phyloP scores from a whole-genome alignment of 2,329 filamentous ascomycete species.

The Plenodomus tracheiphilus region DNA sequence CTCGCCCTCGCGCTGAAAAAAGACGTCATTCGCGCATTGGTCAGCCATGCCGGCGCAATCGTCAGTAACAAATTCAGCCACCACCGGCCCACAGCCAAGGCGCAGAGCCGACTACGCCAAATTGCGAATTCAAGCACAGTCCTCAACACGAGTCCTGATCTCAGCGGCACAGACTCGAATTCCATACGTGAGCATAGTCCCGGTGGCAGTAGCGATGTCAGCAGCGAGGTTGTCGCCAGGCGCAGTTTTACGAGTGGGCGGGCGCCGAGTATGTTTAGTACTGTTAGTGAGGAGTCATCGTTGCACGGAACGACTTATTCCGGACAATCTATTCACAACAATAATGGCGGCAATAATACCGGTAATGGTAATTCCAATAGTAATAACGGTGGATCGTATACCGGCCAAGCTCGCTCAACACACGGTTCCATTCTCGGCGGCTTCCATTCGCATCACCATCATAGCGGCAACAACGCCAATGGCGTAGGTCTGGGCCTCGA shows the following conservation, averaged over 20 bases:
- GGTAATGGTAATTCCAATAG: too few species aligned
- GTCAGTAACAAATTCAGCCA: slow-evolving; percentile 96
- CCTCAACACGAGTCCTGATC: slow-evolving; percentile 45
- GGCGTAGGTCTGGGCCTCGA: slow-evolving; percentile 21
- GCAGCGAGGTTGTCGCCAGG: slow-evolving; percentile 24
- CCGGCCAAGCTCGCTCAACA: slow-evolving; percentile 18
- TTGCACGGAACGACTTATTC: slow-evolving; percentile 10
- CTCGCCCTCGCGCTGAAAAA: slow-evolving; percentile 91
- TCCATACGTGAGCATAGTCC: slow-evolving; percentile 38
- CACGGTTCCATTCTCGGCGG: slow-evolving; percentile 32
- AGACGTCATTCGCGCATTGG: slow-evolving; percentile 88
- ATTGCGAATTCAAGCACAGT: slow-evolving; percentile 78
- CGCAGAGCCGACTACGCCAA: slow-evolving; percentile 78
- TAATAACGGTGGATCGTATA: too few species aligned
- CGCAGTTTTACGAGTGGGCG: slow-evolving; percentile 39
- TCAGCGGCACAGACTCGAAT: slow-evolving; percentile 36
- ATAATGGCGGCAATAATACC: not conserved
- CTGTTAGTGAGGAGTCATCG: slow-evolving; percentile 35
- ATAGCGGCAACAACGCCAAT: slow-evolving; percentile 10
- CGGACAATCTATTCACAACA: not conserved
- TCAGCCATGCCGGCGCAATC: slow-evolving; percentile 93
- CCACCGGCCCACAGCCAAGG: slow-evolving; percentile 78
- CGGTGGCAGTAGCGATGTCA: slow-evolving; percentile 11
- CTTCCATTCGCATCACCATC: slow-evolving; percentile 8
- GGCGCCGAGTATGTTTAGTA: slow-evolving; percentile 31